Percentiles rank a stretch among this genome's conserved stretches.
These are phyloP conservation scores for Lipomyces mesembrius DNA, from an alignment of 805 yeast species.

Conservation along the genomic window DNA sequence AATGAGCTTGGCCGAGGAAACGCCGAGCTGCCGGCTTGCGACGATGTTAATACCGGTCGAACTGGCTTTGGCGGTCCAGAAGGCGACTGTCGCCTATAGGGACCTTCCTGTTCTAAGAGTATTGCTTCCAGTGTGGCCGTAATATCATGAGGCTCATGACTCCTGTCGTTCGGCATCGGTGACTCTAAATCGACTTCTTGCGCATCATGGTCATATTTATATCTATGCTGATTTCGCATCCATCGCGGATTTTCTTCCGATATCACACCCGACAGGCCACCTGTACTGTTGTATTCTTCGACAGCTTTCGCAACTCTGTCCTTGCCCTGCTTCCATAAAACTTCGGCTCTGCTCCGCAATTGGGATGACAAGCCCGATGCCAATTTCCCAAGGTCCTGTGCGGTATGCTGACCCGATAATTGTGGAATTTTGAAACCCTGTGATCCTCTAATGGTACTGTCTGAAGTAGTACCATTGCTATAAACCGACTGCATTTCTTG, in stretches of 20 bases:
- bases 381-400: constrained; percentile 35
- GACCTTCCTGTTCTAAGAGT: constrained; percentile 27
- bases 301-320: constrained; percentile 66
- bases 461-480: constrained; percentile 20
- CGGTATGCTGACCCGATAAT: constrained; percentile 14
- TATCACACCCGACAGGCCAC: constrained; percentile 9
- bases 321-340: constrained; percentile 61
- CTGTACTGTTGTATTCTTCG: constrained; percentile 52
- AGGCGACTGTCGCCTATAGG: constrained; percentile 9
- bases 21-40: background rate
- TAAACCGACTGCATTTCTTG: constrained; percentile 32
- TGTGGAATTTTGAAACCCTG: constrained; percentile 13
- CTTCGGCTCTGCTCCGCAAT: constrained; percentile 63
- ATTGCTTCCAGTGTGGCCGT: constrained; percentile 29
- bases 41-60: constrained; percentile 9
- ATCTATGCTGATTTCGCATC: constrained; percentile 32
- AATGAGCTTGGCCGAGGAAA: background rate
- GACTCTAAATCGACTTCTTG: constrained; percentile 17
- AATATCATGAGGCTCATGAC: background rate
- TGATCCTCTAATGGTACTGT: background rate
- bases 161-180: constrained; percentile 19
- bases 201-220: constrained; percentile 21
- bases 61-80: constrained; percentile 9
- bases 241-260: constrained; percentile 30
- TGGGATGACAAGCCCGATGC: constrained; percentile 57